Evolutionary conservation across 345 rosid species (phyloP).

Genomic region (Lepidium aucheri): DNA sequence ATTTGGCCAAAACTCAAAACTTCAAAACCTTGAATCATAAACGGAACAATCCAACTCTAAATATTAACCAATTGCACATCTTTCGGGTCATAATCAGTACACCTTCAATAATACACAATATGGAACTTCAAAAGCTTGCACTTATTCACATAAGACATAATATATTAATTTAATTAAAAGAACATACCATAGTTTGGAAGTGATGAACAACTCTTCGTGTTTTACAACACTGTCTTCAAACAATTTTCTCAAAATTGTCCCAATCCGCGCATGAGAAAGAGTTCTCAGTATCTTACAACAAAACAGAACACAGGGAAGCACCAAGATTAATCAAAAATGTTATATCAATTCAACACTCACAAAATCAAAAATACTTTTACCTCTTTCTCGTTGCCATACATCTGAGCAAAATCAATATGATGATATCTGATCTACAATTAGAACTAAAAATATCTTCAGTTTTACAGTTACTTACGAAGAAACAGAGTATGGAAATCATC

Average conservation of each 20-base stretch:
- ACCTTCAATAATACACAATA: slow-evolving; percentile 27
- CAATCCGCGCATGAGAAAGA: slow-evolving; percentile 29
- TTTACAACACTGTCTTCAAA: too few species aligned
- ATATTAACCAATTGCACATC: too few species aligned
- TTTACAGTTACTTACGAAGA: background rate
- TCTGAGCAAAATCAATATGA: slow-evolving; percentile 63
- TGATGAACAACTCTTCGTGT: too few species aligned
- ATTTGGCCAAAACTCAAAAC: background rate
- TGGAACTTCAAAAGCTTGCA: background rate
- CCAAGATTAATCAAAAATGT: background rate
- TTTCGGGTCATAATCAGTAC: slow-evolving; percentile 46
- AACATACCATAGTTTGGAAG: too few species aligned
- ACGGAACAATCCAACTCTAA: background rate
- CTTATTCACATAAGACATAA: too few species aligned
- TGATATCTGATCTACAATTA: slow-evolving; percentile 28
- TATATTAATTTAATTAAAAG: too few species aligned
- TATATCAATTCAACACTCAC: background rate
- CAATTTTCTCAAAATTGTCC: slow-evolving; percentile 32
- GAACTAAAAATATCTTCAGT: background rate
- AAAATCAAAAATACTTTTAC: slow-evolving; percentile 13
- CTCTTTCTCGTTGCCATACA: slow-evolving; percentile 63
- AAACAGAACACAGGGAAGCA: background rate
- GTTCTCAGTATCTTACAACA: background rate
- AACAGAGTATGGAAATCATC: background rate
- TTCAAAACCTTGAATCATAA: background rate